Evolutionary conservation across 2,329 filamentous ascomycete genomes (phyloP), one percentile per base, ranked within the genome.

Genomic region (Pseudopyricularia cyperi): DNA sequence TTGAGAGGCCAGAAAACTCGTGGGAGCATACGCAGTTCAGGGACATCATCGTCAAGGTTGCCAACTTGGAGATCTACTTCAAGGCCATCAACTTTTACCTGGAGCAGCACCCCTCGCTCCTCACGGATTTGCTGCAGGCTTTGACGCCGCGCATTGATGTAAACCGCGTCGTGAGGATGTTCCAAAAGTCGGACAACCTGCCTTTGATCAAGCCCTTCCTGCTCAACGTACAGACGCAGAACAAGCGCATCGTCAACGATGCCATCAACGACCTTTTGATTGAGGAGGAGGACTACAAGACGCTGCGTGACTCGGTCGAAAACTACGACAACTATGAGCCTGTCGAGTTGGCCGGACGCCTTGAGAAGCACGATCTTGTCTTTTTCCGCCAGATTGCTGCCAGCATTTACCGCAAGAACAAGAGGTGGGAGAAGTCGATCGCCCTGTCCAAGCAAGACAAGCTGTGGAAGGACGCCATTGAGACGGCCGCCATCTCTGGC

Each of bases 21-120:
- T 98, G 93, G 93, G 94, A 98, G 68, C 93, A 98, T 71, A 89
- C 96, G 67, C 93, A 94, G 48, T 98, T 98, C 83, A 98, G 98
- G 77, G 94, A 98, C 65, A 97, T 95, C 50, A 78, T 95, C 53
- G 83, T 95, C 71, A 98, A 98, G 79, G 91, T 96, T 58, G 88
- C 90, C 63, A 98, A 98, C 71, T 72, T 98, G 63, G 94, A 98
- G 71, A 98, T 98, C 62, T 98, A 97, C 75, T 98, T 98, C 77
- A 87, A 91, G 52, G 89, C 88, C 28, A 79, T 97, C 64, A 95
- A 91, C 73, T 96, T 96, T 71, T 97, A 97, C 68, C 81, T 98
- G 39, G 89, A 97, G 71, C 89, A 98, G 70, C 93, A 98, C 67
- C 93, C 93, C 33, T 88, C 91, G 12, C 79, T 98, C 46, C 73